Base-by-base conservation (phyloP, 2,329 filamentous ascomycete genomes). In the Sarocladiaceae sp. region DNA sequence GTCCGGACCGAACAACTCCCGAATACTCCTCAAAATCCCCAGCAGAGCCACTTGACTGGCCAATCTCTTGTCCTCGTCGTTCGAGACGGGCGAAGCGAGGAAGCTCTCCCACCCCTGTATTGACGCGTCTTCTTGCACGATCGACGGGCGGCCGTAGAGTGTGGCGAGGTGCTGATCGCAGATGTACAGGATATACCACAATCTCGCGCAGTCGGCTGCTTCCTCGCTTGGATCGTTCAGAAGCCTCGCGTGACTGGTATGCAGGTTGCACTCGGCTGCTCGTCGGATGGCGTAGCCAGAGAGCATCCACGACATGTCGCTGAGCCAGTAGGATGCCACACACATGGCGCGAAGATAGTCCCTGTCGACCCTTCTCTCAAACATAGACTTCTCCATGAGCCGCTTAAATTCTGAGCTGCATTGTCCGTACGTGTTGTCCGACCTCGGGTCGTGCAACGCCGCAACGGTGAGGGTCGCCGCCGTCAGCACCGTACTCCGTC, bases 151-250 rank as follows among this genome's bases (percentile, higher is more conserved):
- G 2, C 76, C 76, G 44, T 82, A 81, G 0, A 80, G 62, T 18
- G 80, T 81, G 15, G 76, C 78, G 2, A 80, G 69, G 50, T 81
- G 77, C 47, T 79, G 75, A 46, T 81, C 77, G 49, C 76, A 80
- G 6, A 80, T 74, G 48, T 79, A 80, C 1, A 78, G 61, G 24
- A 78, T 58, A 52, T 80, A 82, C 78, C 78, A 82, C 11, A 82
- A 58, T 16, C 79, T 67, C 3, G 78, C 69, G 27, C 72, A 70
- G 46, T 80, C 75, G 45, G 68, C 65, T 0, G 67, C 67, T 33
- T 74, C 68, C 11, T 66, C 62, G 11, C 58, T 63, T 18, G 61
- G 57, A 13, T 63, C 64, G 2, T 55, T 49, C 2, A 70, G 55
- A 3, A 66, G 63, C 6, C 62, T 61, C 3, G 62, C 61, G 43